These are phyloP conservation scores for Lathyrus aphaca DNA, from an alignment of 306 rosid genomes.

Conservation along the genomic window DNA sequence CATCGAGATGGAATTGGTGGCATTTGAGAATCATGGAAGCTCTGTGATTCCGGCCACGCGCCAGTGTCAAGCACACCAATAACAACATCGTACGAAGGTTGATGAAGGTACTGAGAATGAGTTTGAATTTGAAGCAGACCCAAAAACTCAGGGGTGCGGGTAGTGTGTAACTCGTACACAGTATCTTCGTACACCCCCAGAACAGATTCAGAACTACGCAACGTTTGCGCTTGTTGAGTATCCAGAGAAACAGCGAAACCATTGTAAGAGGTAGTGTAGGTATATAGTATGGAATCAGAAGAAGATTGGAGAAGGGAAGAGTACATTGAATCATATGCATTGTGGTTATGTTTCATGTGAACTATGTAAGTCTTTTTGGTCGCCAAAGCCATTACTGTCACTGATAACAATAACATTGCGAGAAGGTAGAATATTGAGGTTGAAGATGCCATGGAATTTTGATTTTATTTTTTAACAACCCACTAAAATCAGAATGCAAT, in stretches of 20 bases:
- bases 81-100: constrained; percentile 67
- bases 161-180: constrained; percentile 74
- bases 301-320: constrained; percentile 56
- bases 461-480: background rate
- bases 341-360: constrained; percentile 59
- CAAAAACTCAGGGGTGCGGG: constrained; percentile 82
- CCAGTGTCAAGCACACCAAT: constrained; percentile 86
- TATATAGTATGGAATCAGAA: constrained; percentile 52
- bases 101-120: constrained; percentile 45
- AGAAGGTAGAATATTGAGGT: constrained; percentile 3
- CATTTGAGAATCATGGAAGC: constrained; percentile 74
- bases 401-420: constrained; percentile 3
- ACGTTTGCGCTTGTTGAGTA: constrained; percentile 48
- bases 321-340: constrained; percentile 54
- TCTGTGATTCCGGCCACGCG: constrained; percentile 81
- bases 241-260: constrained; percentile 80
- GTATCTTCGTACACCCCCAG: constrained; percentile 76
- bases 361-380: constrained; percentile 73
- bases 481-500: background rate
- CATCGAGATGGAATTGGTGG: constrained; percentile 67
- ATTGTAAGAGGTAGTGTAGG: constrained; percentile 66
- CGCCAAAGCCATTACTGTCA: background rate
- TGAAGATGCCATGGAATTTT: background rate
- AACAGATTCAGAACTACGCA: constrained; percentile 65
- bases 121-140: constrained; percentile 59